Base-by-base conservation (phyloP, 805 yeast species). In the Vanderwaltozyma verrucispora region DNA sequence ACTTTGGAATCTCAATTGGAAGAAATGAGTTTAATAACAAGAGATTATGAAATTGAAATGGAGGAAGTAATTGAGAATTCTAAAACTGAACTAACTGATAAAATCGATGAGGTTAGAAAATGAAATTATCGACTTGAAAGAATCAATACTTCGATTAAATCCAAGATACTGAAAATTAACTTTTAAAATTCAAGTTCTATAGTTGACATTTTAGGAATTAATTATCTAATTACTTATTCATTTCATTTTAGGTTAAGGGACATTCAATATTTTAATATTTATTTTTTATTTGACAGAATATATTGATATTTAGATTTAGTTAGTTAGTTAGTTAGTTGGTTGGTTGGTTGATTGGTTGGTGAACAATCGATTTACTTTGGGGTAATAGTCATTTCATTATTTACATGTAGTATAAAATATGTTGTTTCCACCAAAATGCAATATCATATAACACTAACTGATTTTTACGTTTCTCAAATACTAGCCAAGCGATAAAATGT, bases 371-470 rank as follows among this genome's bases (percentile, higher is more conserved):
- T 21, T 6, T 21, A 6, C 24, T 21, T 21, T 21, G 6, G 11
- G 11, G 11, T 24, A 13, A 13, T 24, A 24, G n/a, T 8, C 11
- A 24, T 10, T 10, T 4, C 4, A 10, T 8, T 35, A 32, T 43
- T 35, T 36, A 42, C 44, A 38, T 31, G 37, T 15, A 36, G 36
- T 18, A 11, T 3, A 29, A 8, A 16, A 35, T 31, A 38, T 42
- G 20, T 16, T 26, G 30, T 28, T 28, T 39, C 37, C 35, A 35
- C 62, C 62, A 56, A 16, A 56, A 30, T 7, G 52, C 48, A 21
- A 46, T 28, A 41, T 58, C 62, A 31, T 56, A 56, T 2, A 56
- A 8, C 2, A 49, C 43, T 31, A 58, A 38, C 33, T 54, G 55
- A 19, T 55, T 56, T 20, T 38, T 46, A 19, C 58, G 43, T 27